Evolutionary conservation across 495 filamentous ascomycete species (phyloP).

Genomic region (Penicillium ucsense): DNA sequence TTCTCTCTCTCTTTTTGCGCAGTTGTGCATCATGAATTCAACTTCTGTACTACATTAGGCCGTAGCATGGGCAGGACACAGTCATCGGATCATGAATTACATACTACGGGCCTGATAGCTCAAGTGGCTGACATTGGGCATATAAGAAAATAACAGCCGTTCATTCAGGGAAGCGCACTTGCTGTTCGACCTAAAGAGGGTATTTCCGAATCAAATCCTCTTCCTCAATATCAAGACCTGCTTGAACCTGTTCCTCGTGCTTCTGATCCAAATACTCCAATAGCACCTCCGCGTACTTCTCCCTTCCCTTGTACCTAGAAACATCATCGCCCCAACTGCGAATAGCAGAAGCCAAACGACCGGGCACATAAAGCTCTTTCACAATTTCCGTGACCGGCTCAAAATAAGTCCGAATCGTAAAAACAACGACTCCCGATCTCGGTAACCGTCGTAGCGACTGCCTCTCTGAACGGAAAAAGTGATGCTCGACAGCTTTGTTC

Average conservation of each 20-base stretch:
- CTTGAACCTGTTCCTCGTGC: conserved; percentile 65
- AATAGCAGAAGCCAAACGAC: conserved; percentile 59
- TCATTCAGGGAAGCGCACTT: no score
- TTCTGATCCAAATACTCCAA: conserved; percentile 74
- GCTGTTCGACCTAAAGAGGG: conserved; percentile 20
- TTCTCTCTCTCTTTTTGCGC: no score
- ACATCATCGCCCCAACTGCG: conserved; percentile 87
- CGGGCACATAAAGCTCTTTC: conserved; percentile 62
- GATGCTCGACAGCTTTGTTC: conserved; percentile 61
- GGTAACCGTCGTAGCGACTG: conserved; percentile 70
- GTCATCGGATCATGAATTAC: no score
- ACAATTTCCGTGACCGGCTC: conserved; percentile 56
- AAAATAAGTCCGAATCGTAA: conserved; percentile 75
- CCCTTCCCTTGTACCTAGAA: conserved; percentile 72
- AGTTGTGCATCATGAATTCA: no score
- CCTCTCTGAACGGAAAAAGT: conserved; percentile 72
- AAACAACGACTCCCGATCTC: conserved; percentile 63
- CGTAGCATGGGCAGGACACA: no score
- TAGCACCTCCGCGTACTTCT: conserved; percentile 67
- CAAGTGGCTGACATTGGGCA: no score
- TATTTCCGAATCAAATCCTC: conserved; percentile 51
- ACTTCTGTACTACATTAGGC: no score
- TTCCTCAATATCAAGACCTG: conserved; percentile 49
- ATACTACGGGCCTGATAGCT: no score
- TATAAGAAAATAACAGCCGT: no score